Base-by-base conservation (phyloP, 352 stramenopile species). In the Pythium periplocum region DNA sequence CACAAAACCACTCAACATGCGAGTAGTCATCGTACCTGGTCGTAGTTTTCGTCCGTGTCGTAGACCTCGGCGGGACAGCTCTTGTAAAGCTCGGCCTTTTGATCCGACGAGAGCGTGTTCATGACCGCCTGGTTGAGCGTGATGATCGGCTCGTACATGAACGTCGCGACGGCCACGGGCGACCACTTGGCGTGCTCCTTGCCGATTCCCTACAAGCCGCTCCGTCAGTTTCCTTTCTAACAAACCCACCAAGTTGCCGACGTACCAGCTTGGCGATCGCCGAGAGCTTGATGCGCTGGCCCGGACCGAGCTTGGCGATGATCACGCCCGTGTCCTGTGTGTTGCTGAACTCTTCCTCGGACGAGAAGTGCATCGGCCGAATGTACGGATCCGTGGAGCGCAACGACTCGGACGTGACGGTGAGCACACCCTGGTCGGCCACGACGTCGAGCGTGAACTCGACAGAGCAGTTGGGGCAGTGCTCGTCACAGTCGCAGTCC, bases 131-230 rank as follows among this genome's bases (percentile, higher is more conserved):
- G 79, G 61, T 96, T 96, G 10, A 96, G 69, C 52, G 74, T 93
- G 53, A 97, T 94, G 58, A 93, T 91, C 48, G 86, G 84, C 50
- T 96, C 86, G 61, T 94, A 96, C 76, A 90, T 93, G 65, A 96
- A 98, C 38, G 93, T 98, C 10, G 94, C 95, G 4, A 98, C 93
- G 1, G 89, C 91, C 41, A 98, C 95, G 2, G 96, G 95, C 39
- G 82, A 97, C 95, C 95, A 99, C 81, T 98, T 98, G 59, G 95
- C 92, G 66, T 99, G 96, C 68, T 98, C 95, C 71, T 98, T 99
- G 64, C 83, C 87, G 40, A 98, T 97, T 6, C 96, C 95, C 83
- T 97, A 83, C 26, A 49, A n/a, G 43, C n/a, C 2, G 45, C 37
- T 26, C 17, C 17, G 17, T 26, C 17, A 26, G 17, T 26, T 26